Base-by-base conservation (phyloP, 441 rosid genomes). In the Rhodomyrtus psidioides region DNA sequence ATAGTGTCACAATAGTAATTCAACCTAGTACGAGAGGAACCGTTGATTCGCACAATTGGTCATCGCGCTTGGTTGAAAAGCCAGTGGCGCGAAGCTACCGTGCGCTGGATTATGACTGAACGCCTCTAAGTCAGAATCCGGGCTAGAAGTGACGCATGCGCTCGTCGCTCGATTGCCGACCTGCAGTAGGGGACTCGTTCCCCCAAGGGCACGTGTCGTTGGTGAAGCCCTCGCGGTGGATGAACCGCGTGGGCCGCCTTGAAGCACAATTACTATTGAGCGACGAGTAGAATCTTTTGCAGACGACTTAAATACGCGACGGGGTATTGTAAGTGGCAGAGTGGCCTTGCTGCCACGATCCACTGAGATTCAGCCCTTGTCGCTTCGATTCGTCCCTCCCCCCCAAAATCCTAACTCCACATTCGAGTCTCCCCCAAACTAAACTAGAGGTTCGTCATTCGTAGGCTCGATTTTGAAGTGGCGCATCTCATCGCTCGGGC, bases 51-150 rank as follows among this genome's bases (percentile, higher is more conserved):
- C 89, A 89, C 91, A 87, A 88, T 89, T 91, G 88, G 92, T 91
- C 90, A 91, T 91, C 89, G 89, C 87, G 91, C 90, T 91, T 91
- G 91, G 93, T 91, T 90, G 91, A 91, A 91, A 91, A 91, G 91
- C 92, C 91, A 88, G 90, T 89, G 93, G 93, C 90, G 92, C 92
- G 91, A 91, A 89, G 93, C 90, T 91, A 91, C 93, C 90, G 86
- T 90, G 92, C 87, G 88, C 82, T 88, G 91, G 92, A 91, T 90
- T 91, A 91, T 91, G 93, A 91, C 89, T 89, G 88, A 91, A 91
- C 88, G 91, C 89, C 92, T 87, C 91, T 90, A 91, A 90, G 92
- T 91, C 88, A 90, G 87, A 90, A 90, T 90, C 87, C 88, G 89
- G 83, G 88, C 88, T 88, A 86, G 89, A 88, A 83, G 85, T 86